These are phyloP conservation scores for Salvia rosmarinus DNA, from an alignment of 257 asterid genomes.

Conservation along the genomic window DNA sequence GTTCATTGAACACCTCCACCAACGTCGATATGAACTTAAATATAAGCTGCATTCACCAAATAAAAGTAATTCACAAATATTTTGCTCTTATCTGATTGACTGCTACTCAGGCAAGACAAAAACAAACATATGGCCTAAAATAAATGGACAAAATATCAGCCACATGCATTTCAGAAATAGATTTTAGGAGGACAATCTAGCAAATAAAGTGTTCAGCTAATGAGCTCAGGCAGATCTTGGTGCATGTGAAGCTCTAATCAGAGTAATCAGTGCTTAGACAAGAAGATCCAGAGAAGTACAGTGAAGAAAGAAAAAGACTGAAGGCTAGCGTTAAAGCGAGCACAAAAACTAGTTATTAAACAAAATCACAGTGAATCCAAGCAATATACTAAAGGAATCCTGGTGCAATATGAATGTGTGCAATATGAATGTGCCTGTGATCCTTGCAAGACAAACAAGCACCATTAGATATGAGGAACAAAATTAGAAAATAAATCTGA, in stretches of 20 bases:
- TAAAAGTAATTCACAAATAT: conserved; percentile 65
- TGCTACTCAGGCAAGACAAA: conserved; percentile 35
- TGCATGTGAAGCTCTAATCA: conserved; percentile 8
- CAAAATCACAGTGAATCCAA: conserved; percentile 14
- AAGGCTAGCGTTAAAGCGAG: not conserved
- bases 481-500: conserved; percentile 17
- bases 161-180: conserved; percentile 12
- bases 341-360: not conserved
- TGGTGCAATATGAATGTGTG: conserved; percentile 17
- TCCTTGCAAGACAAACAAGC: conserved; percentile 16
- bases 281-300: not conserved
- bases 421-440: conserved; percentile 19
- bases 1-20: conserved; percentile 79
- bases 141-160: conserved; percentile 15
- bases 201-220: conserved; percentile 16
- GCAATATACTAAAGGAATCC: not conserved
- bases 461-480: conserved; percentile 8
- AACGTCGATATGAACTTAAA: conserved; percentile 62
- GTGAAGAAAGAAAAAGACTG: not conserved
- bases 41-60: conserved; percentile 86
- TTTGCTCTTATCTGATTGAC: conserved; percentile 40
- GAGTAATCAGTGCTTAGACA: not conserved
- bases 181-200: conserved; percentile 2
- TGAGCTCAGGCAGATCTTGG: conserved; percentile 28
- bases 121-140: conserved; percentile 33